phyloP scores from a whole-genome alignment of 805 yeast species.

The Grigorovia jiainica region DNA sequence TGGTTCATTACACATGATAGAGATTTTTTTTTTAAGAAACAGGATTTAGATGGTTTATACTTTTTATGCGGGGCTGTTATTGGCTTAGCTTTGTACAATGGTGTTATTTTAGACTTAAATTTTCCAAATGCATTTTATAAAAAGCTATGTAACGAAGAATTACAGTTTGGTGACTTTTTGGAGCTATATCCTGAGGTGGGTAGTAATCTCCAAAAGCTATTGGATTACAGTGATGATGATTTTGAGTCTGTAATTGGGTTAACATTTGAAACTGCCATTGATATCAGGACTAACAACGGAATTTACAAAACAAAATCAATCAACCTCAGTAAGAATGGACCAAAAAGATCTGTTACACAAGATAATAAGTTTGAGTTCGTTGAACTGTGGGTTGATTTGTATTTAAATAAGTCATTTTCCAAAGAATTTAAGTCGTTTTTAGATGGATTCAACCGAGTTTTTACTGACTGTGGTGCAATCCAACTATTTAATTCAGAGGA shows the following conservation, averaged over 20 bases:
- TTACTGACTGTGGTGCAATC: slow-evolving; percentile 67
- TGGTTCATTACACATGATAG: slow-evolving; percentile 72
- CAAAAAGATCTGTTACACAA: slow-evolving; percentile 42
- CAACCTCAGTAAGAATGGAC: slow-evolving; percentile 55
- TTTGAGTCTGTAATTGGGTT: slow-evolving; percentile 43
- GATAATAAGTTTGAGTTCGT: slow-evolving; percentile 54
- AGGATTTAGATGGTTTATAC: slow-evolving; percentile 44
- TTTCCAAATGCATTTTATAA: slow-evolving; percentile 75
- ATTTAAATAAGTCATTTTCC: slow-evolving; percentile 45
- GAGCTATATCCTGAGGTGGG: slow-evolving; percentile 65
- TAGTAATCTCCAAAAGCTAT: slow-evolving; percentile 37
- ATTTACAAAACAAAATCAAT: slow-evolving; percentile 17
- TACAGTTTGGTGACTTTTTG: slow-evolving; percentile 53
- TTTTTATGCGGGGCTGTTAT: slow-evolving; percentile 75
- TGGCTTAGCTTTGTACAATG: slow-evolving; percentile 86
- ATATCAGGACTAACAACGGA: neutral
- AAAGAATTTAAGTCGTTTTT: slow-evolving; percentile 49
- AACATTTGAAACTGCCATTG: slow-evolving; percentile 45
- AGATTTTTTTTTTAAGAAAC: slow-evolving; percentile 3
- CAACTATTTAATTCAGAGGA: slow-evolving; percentile 74
- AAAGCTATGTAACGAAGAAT: slow-evolving; percentile 47
- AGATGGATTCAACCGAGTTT: slow-evolving; percentile 64
- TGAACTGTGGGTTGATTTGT: slow-evolving; percentile 50
- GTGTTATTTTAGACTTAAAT: slow-evolving; percentile 71
- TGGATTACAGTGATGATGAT: slow-evolving; percentile 35